A percentile compares a stretch with the other conserved stretches of the same genome.
Conservation (phyloP, 177 flowering plant genomes). For the Vitis hybrid region DNA sequence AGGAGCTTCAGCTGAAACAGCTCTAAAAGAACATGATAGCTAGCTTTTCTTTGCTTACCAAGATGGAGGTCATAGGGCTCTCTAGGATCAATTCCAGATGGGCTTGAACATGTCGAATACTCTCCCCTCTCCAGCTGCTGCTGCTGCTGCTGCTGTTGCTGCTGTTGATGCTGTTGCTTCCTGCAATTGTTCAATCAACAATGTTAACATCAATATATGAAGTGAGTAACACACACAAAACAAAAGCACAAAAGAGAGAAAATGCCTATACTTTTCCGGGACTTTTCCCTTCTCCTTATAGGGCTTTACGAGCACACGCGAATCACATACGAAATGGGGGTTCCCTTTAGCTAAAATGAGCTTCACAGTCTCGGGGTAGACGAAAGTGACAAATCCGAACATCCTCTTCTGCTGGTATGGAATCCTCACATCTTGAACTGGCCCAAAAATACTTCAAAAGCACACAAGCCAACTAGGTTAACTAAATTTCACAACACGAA, state of each 20-base stretch:
- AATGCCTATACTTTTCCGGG: conserved; percentile 66
- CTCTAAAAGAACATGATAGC: neutral
- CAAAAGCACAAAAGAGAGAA: conserved; percentile 1
- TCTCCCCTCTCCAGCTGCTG: conserved; percentile 63
- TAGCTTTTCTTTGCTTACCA: conserved; percentile 34
- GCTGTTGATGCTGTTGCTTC: conserved; percentile 59
- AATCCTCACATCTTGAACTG: conserved; percentile 94
- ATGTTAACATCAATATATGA: conserved; percentile 7
- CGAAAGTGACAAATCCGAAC: conserved; percentile 94
- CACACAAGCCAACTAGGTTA: neutral
- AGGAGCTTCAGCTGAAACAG: neutral
- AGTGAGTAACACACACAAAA: neutral
- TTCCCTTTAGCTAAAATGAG: conserved; percentile 85
- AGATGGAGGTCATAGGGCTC: conserved; percentile 62
- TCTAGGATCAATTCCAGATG: conserved; percentile 50
- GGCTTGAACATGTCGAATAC: conserved; percentile 46
- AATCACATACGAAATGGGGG: conserved; percentile 93
- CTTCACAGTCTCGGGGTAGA: conserved; percentile 86
- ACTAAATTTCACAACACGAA: too few species aligned
- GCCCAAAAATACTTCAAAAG: conserved; percentile 79
- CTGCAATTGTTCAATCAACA: conserved; percentile 27
- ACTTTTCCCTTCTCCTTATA: conserved; percentile 97
- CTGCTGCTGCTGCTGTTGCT: neutral
- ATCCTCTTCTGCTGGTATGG: conserved; percentile 97
- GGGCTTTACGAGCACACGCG: conserved; percentile 94